Conservation (phyloP, 2,329 filamentous ascomycete genomes). For the Arachnopeziza araneosa region DNA sequence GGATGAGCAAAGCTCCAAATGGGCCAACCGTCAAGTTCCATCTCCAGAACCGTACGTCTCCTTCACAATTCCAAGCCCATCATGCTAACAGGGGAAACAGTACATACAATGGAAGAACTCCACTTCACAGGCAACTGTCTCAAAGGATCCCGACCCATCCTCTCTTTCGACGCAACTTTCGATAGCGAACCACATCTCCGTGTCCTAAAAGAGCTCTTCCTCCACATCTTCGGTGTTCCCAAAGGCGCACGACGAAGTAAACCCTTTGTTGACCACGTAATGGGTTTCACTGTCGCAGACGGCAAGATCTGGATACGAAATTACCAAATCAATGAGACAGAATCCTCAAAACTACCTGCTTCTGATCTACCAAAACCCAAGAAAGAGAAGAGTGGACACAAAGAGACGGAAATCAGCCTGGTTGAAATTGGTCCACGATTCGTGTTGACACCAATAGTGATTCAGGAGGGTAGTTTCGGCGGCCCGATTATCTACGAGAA, state of each 20-base stretch:
- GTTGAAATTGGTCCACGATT: constrained; percentile 93
- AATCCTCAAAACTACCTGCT: constrained; percentile 44
- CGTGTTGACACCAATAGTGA: constrained; percentile 89
- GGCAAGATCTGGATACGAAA: constrained; percentile 95
- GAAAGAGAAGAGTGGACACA: constrained; percentile 42
- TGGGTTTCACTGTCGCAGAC: constrained; percentile 85
- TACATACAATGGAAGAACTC: constrained; percentile 95
- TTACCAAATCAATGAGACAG: constrained; percentile 86
- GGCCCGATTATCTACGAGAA: constrained; percentile 98
- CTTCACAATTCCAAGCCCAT: background rate
- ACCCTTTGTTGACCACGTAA: constrained; percentile 92
- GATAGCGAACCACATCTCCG: constrained; percentile 73
- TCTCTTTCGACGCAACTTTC: constrained; percentile 88
- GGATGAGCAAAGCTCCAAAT: constrained; percentile 81
- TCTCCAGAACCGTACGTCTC: constrained; percentile 61
- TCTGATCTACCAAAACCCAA: constrained; percentile 42
- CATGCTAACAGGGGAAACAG: constrained; percentile 36
- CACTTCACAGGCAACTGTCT: constrained; percentile 96
- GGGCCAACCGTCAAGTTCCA: constrained; percentile 61
- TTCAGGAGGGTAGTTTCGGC: constrained; percentile 90
- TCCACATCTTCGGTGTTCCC: constrained; percentile 88
- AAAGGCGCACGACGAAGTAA: constrained; percentile 84
- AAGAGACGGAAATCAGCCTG: constrained; percentile 72
- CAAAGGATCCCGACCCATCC: constrained; percentile 83
- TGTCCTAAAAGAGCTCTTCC: constrained; percentile 83